Percentiles rank a stretch among this genome's conserved stretches.
These are phyloP conservation scores for Alternaria incomplexa DNA, from an alignment of 2,329 filamentous ascomycete species.

Conservation along the genomic window DNA sequence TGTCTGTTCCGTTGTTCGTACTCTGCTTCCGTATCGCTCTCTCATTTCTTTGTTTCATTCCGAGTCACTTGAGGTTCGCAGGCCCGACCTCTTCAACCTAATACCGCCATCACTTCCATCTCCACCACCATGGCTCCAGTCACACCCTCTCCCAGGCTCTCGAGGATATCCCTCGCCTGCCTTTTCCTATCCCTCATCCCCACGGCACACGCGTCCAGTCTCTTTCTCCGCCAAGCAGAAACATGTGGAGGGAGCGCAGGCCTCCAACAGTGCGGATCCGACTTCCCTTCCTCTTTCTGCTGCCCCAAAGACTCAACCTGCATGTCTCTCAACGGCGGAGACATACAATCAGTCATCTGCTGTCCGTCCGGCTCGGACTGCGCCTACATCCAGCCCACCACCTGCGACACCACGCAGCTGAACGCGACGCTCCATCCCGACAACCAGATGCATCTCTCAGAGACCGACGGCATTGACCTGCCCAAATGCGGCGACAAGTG, in stretches of 20 bases:
- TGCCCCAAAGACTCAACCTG: slow-evolving; percentile 64
- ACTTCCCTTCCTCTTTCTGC: slow-evolving; percentile 70
- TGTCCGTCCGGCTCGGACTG: slow-evolving; percentile 68
- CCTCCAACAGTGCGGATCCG: slow-evolving; percentile 60
- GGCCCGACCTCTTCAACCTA: slow-evolving; percentile 13
- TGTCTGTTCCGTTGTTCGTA: slow-evolving; percentile 9
- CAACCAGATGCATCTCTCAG: slow-evolving; percentile 70
- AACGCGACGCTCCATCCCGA: slow-evolving; percentile 63
- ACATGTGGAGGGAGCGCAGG: slow-evolving; percentile 59
- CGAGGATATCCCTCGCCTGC: slow-evolving; percentile 41
- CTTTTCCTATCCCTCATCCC: slow-evolving; percentile 36
- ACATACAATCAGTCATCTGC: slow-evolving; percentile 71
- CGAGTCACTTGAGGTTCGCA: slow-evolving; percentile 14
- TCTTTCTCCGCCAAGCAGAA: slow-evolving; percentile 38
- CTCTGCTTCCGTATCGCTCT: slow-evolving; percentile 1
- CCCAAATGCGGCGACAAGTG: slow-evolving; percentile 65
- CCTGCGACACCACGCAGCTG: slow-evolving; percentile 68
- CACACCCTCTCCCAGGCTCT: slow-evolving; percentile 37
- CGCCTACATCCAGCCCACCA: slow-evolving; percentile 66
- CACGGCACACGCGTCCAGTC: slow-evolving; percentile 31
- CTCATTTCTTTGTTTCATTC: slow-evolving; percentile 9
- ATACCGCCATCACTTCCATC: background rate
- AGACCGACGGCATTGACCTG: slow-evolving; percentile 61
- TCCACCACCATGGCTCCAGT: slow-evolving; percentile 34
- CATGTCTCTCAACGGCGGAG: slow-evolving; percentile 63